A percentile compares a stretch with the other conserved stretches of the same genome.
phyloP scores from a whole-genome alignment of 441 rosid species.

The Pelargonium australe region DNA sequence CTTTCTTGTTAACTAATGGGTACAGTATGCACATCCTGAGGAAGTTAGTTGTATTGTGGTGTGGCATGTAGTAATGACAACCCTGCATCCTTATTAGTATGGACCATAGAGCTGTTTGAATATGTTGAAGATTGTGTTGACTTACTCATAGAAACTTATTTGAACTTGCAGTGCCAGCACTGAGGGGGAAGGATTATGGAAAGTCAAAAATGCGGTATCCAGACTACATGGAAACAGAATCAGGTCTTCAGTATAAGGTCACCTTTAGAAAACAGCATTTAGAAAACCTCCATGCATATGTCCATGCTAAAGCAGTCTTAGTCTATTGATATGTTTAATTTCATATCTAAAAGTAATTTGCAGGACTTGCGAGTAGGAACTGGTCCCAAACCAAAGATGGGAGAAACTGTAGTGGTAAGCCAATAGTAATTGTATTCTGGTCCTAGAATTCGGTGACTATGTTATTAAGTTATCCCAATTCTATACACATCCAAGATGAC shows the following conservation, averaged over 20 bases:
- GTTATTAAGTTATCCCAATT: neutral
- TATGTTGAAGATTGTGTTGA: neutral
- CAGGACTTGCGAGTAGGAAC: conserved; percentile 80
- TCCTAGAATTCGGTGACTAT: neutral
- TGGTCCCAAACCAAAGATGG: conserved; percentile 72
- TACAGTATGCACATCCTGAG: neutral
- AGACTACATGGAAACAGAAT: conserved; percentile 66
- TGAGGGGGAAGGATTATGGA: conserved; percentile 90
- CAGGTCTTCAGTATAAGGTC: conserved; percentile 97
- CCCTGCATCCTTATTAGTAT: neutral
- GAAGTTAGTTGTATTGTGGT: neutral
- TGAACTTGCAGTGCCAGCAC: conserved; percentile 72
- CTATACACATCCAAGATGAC: neutral
- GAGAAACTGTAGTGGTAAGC: conserved; percentile 79
- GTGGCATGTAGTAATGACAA: neutral
- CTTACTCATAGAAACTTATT: conserved; percentile 11
- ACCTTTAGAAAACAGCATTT: conserved; percentile 11
- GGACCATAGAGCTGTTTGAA: neutral
- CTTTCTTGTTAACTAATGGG: neutral
- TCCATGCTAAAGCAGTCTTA: neutral
- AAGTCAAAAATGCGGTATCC: conserved; percentile 85
- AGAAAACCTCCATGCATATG: neutral
- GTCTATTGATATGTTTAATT: conserved; percentile 21
- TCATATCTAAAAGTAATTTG: conserved; percentile 20
- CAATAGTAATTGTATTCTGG: conserved; percentile 5